These are phyloP conservation scores for Syzygium malaccense DNA, from an alignment of 441 rosid genomes.

Conservation along the genomic window DNA sequence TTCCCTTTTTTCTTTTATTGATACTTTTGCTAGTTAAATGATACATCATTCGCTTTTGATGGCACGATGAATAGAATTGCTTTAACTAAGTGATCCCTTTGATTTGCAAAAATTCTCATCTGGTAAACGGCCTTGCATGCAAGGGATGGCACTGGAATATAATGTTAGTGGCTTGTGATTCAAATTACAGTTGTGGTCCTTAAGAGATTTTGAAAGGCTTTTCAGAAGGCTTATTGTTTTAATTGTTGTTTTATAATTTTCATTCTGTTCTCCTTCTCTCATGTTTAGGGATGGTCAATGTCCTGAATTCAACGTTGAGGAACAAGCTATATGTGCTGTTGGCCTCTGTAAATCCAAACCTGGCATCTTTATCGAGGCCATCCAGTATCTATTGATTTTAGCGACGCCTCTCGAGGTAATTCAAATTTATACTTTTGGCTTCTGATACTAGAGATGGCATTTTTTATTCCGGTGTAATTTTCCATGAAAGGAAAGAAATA, in stretches of 20 bases:
- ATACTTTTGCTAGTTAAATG: neutral
- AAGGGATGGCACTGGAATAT: neutral
- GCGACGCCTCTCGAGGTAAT: slow-evolving; percentile 94
- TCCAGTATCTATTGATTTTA: slow-evolving; percentile 75
- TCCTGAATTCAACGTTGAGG: slow-evolving; percentile 81
- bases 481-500: neutral
- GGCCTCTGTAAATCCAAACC: slow-evolving; percentile 84
- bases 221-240: neutral
- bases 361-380: slow-evolving; percentile 90
- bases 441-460: neutral
- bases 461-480: neutral
- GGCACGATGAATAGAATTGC: neutral
- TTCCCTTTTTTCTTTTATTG: neutral
- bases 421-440: neutral
- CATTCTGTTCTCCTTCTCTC: neutral
- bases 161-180: neutral
- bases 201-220: neutral
- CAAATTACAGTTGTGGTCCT: neutral
- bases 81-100: neutral
- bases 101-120: neutral
- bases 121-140: neutral
- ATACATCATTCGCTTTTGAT: neutral
- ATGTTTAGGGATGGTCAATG: slow-evolving; percentile 87
- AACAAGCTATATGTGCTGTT: slow-evolving; percentile 93
- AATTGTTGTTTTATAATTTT: neutral